Base-by-base conservation (phyloP, 306 rosid genomes). In the Cicer judaicum region DNA sequence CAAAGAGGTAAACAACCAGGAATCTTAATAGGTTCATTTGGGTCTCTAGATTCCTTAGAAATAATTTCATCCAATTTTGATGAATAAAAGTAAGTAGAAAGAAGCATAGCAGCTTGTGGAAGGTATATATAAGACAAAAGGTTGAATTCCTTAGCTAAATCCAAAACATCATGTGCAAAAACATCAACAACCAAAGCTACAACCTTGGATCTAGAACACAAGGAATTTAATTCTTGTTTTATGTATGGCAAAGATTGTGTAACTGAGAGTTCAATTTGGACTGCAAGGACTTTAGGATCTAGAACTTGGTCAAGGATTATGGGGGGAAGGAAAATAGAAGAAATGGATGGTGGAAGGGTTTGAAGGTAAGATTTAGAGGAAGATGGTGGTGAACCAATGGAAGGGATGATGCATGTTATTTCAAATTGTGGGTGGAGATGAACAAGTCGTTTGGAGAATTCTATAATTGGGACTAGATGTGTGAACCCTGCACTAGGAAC, bases 131-230 rank as follows among this genome's bases (percentile, higher is more conserved):
- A 82, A 15, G 80, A 75, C 16, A 41, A 24, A 29, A 79, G 63
- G n/a, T 83, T 79, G 14, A 74, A 16, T 64, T 78, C 83, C 12
- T 1, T 70, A 0, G 81, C 83, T 16, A 74, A 60, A 42, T 74
- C 80, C 5, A 78, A 78, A 82, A 3, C 34, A 29, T 29, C 34
- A 29, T 29, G 34, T 29, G 34, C 34, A 29, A 29, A 29, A 46
- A 73, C 43, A 46, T 83, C 86, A 7, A 68, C 80, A 74, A 83
- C 68, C 52, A 83, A 43, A 57, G 86, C 86, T 0, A 47, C 81
- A 19, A 83, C 47, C 1, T 46, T 18, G 0, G 65, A 7, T 50
- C 52, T 81, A 19, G 70, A 70, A 47, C 73, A 54, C 6, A 76
- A 5, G 44, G 78, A 71, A 3, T 47, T 14, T 4, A 81, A 15